Evolutionary conservation across 2,329 filamentous ascomycete species (phyloP), one percentile per base, ranked within the genome.

Genomic region (Chalaropsis ovoidea): DNA sequence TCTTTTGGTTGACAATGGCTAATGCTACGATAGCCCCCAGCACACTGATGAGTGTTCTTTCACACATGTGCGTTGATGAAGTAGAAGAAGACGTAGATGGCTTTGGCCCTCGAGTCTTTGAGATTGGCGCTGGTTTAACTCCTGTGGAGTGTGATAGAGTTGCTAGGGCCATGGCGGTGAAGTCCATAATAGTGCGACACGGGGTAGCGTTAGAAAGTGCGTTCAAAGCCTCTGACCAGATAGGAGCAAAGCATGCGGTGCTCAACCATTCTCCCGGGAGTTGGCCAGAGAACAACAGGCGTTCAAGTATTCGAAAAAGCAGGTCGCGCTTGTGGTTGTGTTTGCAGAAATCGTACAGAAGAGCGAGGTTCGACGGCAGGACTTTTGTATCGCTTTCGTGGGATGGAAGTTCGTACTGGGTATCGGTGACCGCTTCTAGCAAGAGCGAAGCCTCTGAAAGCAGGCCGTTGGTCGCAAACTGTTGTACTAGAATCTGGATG

Each of bases 391-490:
- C 62, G 27, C 63, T 62, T 60, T 41, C 65, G 10, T 60, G 8
- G 4, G 19, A n/a, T 27, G 64, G 63, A 17, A 45, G 35, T 3
- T 66, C 65, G 47, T 66, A 67, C 15, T 63, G 58, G n/a, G 42
- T 54, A 11, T 63, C 63, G 15, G 63, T 22, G 13, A 58, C 17
- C 3, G 61, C 61, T 42, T 63, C 42, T 5, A 68, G 52, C 3
- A 68, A 31, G 4, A 66, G 17, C 2, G 63, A 49, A 8, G 73
- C 74, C 66, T 75, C 74, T 19, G 71, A 68, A 3, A 66, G 63
- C 27, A 72, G 72, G 3, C 69, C 64, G 5, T 72, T 67, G n/a
- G 69, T 68, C 41, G 71, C 42, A 65, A 72, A 76, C 17, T 75
- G 69, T 49, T 71, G 69, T 13, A 72, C 69, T 11, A 76, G 67